phyloP scores from a whole-genome alignment of 352 stramenopile species.

The Phytopythium helicoides region DNA sequence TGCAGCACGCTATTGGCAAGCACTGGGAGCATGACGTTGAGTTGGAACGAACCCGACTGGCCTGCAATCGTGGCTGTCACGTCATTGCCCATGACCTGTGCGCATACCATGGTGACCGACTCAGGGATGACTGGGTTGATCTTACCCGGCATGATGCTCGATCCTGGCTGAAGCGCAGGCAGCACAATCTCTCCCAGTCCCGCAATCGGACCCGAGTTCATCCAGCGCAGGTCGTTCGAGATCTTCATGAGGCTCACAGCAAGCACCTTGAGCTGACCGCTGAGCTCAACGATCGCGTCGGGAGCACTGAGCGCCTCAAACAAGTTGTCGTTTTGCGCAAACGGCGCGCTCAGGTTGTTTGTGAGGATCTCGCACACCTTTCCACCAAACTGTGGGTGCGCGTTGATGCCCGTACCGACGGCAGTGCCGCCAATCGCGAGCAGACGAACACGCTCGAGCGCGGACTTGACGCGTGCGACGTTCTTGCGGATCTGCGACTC shows the following conservation, averaged over 20 bases:
- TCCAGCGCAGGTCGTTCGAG: slow-evolving; percentile 91
- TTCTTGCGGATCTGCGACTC: slow-evolving; percentile 52
- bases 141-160: slow-evolving; percentile 97
- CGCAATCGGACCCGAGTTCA: slow-evolving; percentile 91
- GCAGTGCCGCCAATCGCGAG: slow-evolving; percentile 58
- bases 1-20: slow-evolving; percentile 49
- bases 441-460: slow-evolving; percentile 42
- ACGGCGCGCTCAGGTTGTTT: slow-evolving; percentile 28
- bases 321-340: slow-evolving; percentile 51
- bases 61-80: slow-evolving; percentile 48
- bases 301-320: slow-evolving; percentile 91
- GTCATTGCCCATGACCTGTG: slow-evolving; percentile 59
- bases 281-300: slow-evolving; percentile 92
- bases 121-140: slow-evolving; percentile 90
- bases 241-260: slow-evolving; percentile 94
- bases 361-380: slow-evolving; percentile 44
- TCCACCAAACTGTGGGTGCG: slow-evolving; percentile 39
- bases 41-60: slow-evolving; percentile 49
- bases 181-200: slow-evolving; percentile 91
- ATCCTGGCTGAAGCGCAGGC: slow-evolving; percentile 91
- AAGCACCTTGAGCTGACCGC: slow-evolving; percentile 89
- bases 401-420: slow-evolving; percentile 65
- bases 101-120: slow-evolving; percentile 52
- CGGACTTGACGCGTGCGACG: slow-evolving; percentile 42
- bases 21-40: slow-evolving; percentile 63